Percentiles rank a stretch among this genome's conserved stretches.
phyloP scores from a whole-genome alignment of 2,329 filamentous ascomycete species.

The Chaetomium sp. region DNA sequence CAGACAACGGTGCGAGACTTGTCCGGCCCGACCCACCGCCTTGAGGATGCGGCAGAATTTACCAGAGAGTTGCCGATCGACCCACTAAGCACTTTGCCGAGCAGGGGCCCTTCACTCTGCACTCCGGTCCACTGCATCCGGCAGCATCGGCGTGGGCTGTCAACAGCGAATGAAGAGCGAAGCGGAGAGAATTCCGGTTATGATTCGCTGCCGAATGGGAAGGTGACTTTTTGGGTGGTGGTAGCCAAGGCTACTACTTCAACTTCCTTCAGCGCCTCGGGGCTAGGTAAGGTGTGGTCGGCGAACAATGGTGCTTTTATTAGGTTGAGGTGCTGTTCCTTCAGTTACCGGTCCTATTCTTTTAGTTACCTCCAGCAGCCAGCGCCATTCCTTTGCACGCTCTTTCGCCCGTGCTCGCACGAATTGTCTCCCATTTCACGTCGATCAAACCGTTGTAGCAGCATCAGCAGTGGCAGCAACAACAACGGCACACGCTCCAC shows the following conservation, averaged over 20 bases:
- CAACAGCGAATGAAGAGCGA: slow-evolving; percentile 10
- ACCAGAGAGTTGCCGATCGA: not conserved
- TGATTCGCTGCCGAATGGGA: slow-evolving; percentile 27
- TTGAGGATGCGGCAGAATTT: slow-evolving; percentile 1
- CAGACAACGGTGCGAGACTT: not conserved
- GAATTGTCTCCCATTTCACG: not conserved
- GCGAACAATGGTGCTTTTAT: slow-evolving; percentile 15
- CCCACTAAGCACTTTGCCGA: not conserved
- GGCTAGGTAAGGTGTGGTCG: not conserved
- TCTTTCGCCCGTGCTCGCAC: not conserved
- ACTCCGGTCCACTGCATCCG: not conserved
- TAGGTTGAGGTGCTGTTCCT: not conserved
- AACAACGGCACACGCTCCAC: not conserved
- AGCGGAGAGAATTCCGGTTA: slow-evolving; percentile 27
- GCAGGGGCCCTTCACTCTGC: not conserved
- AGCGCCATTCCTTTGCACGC: not conserved
- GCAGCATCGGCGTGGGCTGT: slow-evolving; percentile 1
- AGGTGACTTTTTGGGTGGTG: slow-evolving; percentile 1
- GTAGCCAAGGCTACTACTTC: slow-evolving; percentile 18
- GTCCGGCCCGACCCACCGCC: slow-evolving; percentile 12
- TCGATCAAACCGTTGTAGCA: not conserved
- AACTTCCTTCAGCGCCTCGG: not conserved
- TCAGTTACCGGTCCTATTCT: not conserved
- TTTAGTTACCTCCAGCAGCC: not conserved
- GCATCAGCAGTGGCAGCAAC: not conserved